Evolutionary conservation across 1,284 basidiomycete species (phyloP).

Genomic region (Ustilago crameri): DNA sequence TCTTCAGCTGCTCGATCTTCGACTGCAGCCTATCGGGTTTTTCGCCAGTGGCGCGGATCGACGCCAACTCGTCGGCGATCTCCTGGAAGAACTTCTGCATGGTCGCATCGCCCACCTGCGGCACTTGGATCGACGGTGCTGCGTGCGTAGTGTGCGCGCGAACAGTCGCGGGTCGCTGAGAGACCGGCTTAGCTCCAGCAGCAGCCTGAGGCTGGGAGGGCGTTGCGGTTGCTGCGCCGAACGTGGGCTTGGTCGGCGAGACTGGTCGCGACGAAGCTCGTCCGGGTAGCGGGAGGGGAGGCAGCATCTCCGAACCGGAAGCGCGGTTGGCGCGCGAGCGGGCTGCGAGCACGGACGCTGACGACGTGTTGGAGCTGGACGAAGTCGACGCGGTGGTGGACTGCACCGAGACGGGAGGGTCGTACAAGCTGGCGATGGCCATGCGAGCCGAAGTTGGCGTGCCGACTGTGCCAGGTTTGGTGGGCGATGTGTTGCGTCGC

Average conservation of each 20-base stretch:
- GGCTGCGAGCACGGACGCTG: slow-evolving; percentile 14
- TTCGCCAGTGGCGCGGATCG: slow-evolving; percentile 70
- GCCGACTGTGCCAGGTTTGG: slow-evolving; percentile 8
- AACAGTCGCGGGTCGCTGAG: slow-evolving; percentile 42
- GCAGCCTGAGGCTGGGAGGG: slow-evolving; percentile 28
- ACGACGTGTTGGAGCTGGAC: slow-evolving; percentile 12
- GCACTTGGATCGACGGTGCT: slow-evolving; percentile 51
- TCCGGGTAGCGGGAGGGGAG: slow-evolving; percentile 36
- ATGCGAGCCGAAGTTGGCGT: slow-evolving; percentile 33
- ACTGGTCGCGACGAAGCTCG: slow-evolving; percentile 48
- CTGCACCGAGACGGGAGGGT: slow-evolving; percentile 17
- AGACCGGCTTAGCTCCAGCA: slow-evolving; percentile 8
- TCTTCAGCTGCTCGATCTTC: slow-evolving; percentile 68
- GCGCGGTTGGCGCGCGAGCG: slow-evolving; percentile 32
- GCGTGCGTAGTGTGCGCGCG: slow-evolving; percentile 51
- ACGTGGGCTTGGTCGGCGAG: slow-evolving; percentile 42
- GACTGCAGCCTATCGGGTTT: slow-evolving; percentile 70
- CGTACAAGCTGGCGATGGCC: slow-evolving; percentile 31
- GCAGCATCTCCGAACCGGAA: slow-evolving; percentile 42
- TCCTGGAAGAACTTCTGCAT: slow-evolving; percentile 83
- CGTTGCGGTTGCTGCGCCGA: slow-evolving; percentile 17
- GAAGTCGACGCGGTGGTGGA: slow-evolving; percentile 19
- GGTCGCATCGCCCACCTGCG: slow-evolving; percentile 73
- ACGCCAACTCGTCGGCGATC: slow-evolving; percentile 81
- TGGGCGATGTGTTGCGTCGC: slow-evolving; percentile 49